Conservation (phyloP, 2,329 filamentous ascomycete genomes). For the Exserohilum turcica region DNA sequence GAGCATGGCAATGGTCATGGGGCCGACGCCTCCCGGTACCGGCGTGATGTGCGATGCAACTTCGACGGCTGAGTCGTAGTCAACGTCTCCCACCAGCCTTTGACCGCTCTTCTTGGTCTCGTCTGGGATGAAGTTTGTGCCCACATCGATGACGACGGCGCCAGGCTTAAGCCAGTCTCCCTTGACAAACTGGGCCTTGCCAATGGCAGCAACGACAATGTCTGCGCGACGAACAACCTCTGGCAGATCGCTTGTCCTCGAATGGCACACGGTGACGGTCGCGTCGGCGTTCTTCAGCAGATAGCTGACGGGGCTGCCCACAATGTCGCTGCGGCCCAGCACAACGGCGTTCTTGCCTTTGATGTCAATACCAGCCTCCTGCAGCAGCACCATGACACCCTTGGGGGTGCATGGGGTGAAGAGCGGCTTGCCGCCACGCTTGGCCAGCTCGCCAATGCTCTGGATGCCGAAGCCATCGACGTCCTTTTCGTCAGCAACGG, state of each 20-base stretch:
- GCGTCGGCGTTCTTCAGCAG: conserved; percentile 94
- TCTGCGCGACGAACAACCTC: conserved; percentile 82
- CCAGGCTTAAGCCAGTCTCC: conserved; percentile 95
- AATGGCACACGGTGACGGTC: conserved; percentile 96
- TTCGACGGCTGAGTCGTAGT: conserved; percentile 81
- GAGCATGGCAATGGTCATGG: conserved; percentile 99
- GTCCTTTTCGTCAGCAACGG: conserved; percentile 92
- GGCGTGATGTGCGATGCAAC: conserved; percentile 94
- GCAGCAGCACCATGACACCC: conserved; percentile 90
- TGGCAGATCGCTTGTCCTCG: conserved; percentile 75
- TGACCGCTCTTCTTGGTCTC: conserved; percentile 88
- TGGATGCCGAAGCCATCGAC: conserved; percentile 93
- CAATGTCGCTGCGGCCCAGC: conserved; percentile 92
- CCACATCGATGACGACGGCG: conserved; percentile 95
- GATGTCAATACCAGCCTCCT: conserved; percentile 81
- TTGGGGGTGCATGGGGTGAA: conserved; percentile 97
- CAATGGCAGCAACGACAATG: conserved; percentile 90
- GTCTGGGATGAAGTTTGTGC: conserved; percentile 94
- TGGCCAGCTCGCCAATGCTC: conserved; percentile 96
- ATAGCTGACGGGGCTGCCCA: conserved; percentile 95
- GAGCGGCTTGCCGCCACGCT: conserved; percentile 85
- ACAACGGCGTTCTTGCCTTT: conserved; percentile 94
- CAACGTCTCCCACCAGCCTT: conserved; percentile 91
- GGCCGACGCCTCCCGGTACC: conserved; percentile 93
- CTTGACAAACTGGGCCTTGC: conserved; percentile 83